Evolutionary conservation across 768 basidiomycete species (phyloP), one percentile per base, ranked within the genome.

Genomic region (Suillus fuscotomentosus): DNA sequence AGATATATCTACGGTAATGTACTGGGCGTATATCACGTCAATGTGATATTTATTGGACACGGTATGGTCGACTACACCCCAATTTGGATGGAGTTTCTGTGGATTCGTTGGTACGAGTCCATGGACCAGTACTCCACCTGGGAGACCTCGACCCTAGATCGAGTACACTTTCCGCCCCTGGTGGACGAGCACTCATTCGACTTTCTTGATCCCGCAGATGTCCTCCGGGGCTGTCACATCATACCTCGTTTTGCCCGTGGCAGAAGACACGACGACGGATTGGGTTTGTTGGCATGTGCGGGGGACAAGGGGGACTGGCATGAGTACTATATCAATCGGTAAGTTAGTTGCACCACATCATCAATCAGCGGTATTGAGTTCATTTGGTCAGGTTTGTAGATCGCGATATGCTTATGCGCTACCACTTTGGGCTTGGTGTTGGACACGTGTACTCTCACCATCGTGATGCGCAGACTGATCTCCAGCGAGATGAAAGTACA

Each of bases 121-220:
- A 3, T 65, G 6, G 27, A 27, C 2, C 2, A 27, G 2, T 1
- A 2, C 27, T 51, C 60, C 0, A 15, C 3, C 3, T 61, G 64
- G 54, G 39, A 42, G 6, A 27, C 50, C 7, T 36, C 13, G 3
- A 42, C 60, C 24, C 1, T 65, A 7, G 47, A 65, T 42, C 13
- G 10, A 1, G 50, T 54, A 0, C 17, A n/a, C 20, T 65, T 65
- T 20, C 24, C 34, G 13, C 43, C 42, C 2, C 48, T 65, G 53
- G 7, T 0, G 1, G 7, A 54, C 0, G 15, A 24, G 2, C 13
- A 62, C 31, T 22, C 61, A 36, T 65, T 65, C 0, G 53, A 43
- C 53, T 65, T 62, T 10, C 9, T 65, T 9, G 60, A 65, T 43
- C 64, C 53, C 9, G 22, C 7, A 0, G 60, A 65, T 15, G 27